A percentile compares a stretch with the other conserved stretches of the same genome.
phyloP scores from a whole-genome alignment of 345 rosid species.

The Gossypium anomalum region DNA sequence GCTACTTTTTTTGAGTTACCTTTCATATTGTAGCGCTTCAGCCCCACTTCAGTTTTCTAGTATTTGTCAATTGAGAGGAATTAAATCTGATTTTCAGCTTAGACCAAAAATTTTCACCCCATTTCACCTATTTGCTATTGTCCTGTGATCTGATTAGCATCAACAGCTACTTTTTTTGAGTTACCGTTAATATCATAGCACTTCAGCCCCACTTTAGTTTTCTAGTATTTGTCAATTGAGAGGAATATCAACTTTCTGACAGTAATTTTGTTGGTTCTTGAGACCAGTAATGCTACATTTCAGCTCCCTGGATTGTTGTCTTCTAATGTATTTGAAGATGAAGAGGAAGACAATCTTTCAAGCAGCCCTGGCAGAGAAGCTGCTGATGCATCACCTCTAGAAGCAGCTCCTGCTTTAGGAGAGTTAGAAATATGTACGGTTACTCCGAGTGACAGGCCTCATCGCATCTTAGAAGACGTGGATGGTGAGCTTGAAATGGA shows the following conservation, averaged over 20 bases:
- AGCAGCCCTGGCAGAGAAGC: conserved; percentile 35
- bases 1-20: not conserved
- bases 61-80: too few species aligned
- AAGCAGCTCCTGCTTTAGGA: conserved; percentile 34
- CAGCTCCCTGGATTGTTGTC: conserved; percentile 74
- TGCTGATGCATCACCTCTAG: conserved; percentile 34
- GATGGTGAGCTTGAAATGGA: conserved; percentile 91
- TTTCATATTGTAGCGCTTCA: not conserved
- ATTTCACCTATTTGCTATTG: not conserved
- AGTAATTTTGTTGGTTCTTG: conserved; percentile 20
- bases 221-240: not conserved
- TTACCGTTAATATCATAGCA: conserved; percentile 8
- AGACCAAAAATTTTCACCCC: not conserved
- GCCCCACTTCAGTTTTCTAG: too few species aligned
- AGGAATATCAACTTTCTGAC: conserved; percentile 14
- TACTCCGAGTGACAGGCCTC: conserved; percentile 59
- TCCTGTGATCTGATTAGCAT: not conserved
- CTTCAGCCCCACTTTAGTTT: not conserved
- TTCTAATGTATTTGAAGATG: conserved; percentile 57
- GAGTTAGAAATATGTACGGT: conserved; percentile 40
- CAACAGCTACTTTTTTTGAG: not conserved
- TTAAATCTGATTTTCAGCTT: not conserved
- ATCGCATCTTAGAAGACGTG: conserved; percentile 69
- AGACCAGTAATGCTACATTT: conserved; percentile 76
- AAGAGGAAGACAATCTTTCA: conserved; percentile 50